Base-by-base conservation (phyloP, 164 flowering plant species). In the Pachysandra terminalis region DNA sequence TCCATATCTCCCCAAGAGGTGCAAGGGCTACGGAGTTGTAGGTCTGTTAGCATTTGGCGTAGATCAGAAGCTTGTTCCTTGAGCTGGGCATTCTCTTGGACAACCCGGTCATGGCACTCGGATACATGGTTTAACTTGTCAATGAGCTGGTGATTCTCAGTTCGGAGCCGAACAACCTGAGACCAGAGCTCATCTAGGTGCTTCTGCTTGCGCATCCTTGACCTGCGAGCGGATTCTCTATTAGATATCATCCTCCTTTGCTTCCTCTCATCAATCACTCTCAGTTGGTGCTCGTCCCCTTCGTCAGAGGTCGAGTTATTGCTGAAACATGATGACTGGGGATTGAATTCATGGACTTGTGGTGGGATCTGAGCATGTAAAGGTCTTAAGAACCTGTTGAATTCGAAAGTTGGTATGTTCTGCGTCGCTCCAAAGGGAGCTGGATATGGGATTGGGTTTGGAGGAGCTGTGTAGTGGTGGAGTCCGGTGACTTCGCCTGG, bases 111-210 rank as follows among this genome's bases (percentile, higher is more conserved):
- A 62, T 88, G 91, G 80, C 71, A n/a, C 56, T 91, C 95, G 0
- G 87, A 81, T 1, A 78, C 74, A 67, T 83, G 78, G 73, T 86
- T 90, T 63, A 94, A 83, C 82, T 86, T 90, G 26, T 87, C 91
- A 2, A 94, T 73, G 67, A 94, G 87, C 71, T 86, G 86, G 66
- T 87, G 86, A 62, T 94, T 94, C 82, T 94, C 95, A 56, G 81
- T 78, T 49, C 91, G 70, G 59, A 94, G 87, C 87, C 88, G 82
- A 37, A 83, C 76, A 37, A 93, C 97, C 78, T 85, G 93, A 1
- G 92, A 84, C 93, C 93, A 86, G 8, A 94, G 93, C 83, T 94
- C 98, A 67, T 90, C 90, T 19, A 94, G 82, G 79, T 91, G 97
- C 74, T 76, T 84, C 82, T 94, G 97, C 85, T 94, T 91, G 45